phyloP scores from a whole-genome alignment of 1,284 basidiomycete genomes.

The Volvariella surrecta region DNA sequence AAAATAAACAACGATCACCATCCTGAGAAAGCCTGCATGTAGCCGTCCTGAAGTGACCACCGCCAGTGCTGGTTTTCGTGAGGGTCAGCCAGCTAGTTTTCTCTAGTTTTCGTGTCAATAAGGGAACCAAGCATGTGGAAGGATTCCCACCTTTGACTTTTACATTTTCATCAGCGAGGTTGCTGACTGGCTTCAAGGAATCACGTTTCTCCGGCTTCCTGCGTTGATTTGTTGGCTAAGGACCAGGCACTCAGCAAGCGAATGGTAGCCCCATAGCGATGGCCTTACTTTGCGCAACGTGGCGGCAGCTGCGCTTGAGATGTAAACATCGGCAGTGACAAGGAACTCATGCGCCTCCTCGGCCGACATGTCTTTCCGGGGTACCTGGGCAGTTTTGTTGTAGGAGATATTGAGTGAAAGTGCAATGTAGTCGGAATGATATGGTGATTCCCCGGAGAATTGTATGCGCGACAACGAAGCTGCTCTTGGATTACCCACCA shows the following conservation, averaged over 20 bases:
- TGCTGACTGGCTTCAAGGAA: conserved; percentile 18
- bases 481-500: too few relatives aligned
- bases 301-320: conserved; percentile 44
- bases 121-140: background rate
- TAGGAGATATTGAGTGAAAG: background rate
- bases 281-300: conserved; percentile 49
- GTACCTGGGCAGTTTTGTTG: conserved; percentile 14
- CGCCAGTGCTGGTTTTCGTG: conserved; percentile 36
- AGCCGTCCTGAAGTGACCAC: conserved; percentile 61
- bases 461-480: too few relatives aligned
- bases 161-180: conserved; percentile 30
- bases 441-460: too few relatives aligned
- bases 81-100: conserved; percentile 66
- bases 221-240: conserved; percentile 25
- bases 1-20: conserved; percentile 53
- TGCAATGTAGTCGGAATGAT: background rate
- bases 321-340: conserved; percentile 54
- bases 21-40: conserved; percentile 65
- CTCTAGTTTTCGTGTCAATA: conserved; percentile 30
- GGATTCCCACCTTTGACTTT: conserved; percentile 51
- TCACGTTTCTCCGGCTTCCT: conserved; percentile 54
- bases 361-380: conserved; percentile 13
- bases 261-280: background rate
- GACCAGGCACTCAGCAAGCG: conserved; percentile 3
- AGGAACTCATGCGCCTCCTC: conserved; percentile 26